Base-by-base conservation (phyloP, 2,329 filamentous ascomycete genomes). In the Capronia americana region DNA sequence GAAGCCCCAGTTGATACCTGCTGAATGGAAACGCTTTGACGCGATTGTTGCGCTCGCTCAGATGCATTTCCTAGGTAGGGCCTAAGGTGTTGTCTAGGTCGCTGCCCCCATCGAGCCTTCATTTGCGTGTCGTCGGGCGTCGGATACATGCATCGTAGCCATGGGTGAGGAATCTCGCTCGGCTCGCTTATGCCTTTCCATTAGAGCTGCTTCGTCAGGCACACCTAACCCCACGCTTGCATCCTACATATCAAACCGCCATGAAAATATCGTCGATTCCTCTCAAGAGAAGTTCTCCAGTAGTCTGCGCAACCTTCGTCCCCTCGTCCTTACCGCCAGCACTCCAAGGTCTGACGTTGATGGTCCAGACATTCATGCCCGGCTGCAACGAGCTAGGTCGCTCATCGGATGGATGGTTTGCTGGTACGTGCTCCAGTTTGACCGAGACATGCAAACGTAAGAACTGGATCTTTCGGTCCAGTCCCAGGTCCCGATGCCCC, bases 361-460 rank as follows among this genome's bases (percentile, higher is more conserved):
- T 66, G n/a, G 63, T 66, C 63, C 63, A 66, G 12, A 66, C 54
- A 28, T 66, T 62, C 63, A 66, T 66, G 10, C 63, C 63, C 2
- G 63, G 38, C 32, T 20, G 17, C n/a, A 57, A 46, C 11, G 53
- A 50, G 14, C 38, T 23, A 2, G 58, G 63, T n/a, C 53, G 58
- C 26, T 57, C 57, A 10, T 44, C 32, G 14, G 50, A 6, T 26
- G 58, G 17, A 26, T 62, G 53, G 20, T 54, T 53, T 26, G n/a
- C 7, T 4, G 51, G 46, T 12, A 62, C 24, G 12, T 6, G 30
- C 44, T 66, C 57, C 51, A 62, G 24, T n/a, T 28, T 28, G 3
- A 66, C 44, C n/a, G 54, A 44, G 10, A 66, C 38, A 17, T 51
- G 63, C 11, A 66, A 28, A 23, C 28, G 54, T 53, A 66, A 54